Percentiles rank a stretch among this genome's conserved stretches.
Conservation (phyloP, 176 grass and related monocot genomes). For the Aegilops tauschii region DNA sequence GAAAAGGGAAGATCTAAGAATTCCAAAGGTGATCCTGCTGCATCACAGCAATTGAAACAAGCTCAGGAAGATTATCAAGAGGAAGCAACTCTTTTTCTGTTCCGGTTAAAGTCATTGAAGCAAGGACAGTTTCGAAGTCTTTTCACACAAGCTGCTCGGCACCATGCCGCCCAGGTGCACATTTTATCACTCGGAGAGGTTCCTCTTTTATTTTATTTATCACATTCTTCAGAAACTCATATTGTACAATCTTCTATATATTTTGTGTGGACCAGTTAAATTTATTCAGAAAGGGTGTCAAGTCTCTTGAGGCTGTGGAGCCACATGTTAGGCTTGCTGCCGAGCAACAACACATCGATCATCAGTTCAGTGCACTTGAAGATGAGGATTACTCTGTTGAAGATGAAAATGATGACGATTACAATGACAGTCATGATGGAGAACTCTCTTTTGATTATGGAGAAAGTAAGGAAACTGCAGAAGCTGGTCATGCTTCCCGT, state of each 20-base stretch:
- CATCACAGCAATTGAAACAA: slow-evolving; percentile 73
- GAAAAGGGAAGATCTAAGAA: slow-evolving; percentile 70
- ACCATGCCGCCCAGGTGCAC: slow-evolving; percentile 91
- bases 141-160: slow-evolving; percentile 92
- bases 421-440: slow-evolving; percentile 65
- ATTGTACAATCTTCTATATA: slow-evolving; percentile 1
- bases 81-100: slow-evolving; percentile 88
- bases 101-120: slow-evolving; percentile 92
- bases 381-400: slow-evolving; percentile 72
- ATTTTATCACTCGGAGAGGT: slow-evolving; percentile 17
- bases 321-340: slow-evolving; percentile 80
- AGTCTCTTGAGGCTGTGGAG: slow-evolving; percentile 82
- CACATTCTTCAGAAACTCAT: slow-evolving; percentile 20
- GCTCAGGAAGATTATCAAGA: slow-evolving; percentile 92
- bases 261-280: slow-evolving; percentile 58
- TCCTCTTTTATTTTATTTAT: slow-evolving; percentile 6
- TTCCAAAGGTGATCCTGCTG: slow-evolving; percentile 55
- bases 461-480: slow-evolving; percentile 42
- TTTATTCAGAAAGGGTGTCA: slow-evolving; percentile 83
- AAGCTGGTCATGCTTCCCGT: slow-evolving; percentile 45
- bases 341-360: slow-evolving; percentile 90
- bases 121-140: slow-evolving; percentile 96
- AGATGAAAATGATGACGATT: slow-evolving; percentile 57
- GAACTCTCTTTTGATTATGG: slow-evolving; percentile 85
- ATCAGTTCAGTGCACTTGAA: slow-evolving; percentile 86